Evolutionary conservation across 1,284 basidiomycete species (phyloP).

Genomic region (Trichosporon faecale): DNA sequence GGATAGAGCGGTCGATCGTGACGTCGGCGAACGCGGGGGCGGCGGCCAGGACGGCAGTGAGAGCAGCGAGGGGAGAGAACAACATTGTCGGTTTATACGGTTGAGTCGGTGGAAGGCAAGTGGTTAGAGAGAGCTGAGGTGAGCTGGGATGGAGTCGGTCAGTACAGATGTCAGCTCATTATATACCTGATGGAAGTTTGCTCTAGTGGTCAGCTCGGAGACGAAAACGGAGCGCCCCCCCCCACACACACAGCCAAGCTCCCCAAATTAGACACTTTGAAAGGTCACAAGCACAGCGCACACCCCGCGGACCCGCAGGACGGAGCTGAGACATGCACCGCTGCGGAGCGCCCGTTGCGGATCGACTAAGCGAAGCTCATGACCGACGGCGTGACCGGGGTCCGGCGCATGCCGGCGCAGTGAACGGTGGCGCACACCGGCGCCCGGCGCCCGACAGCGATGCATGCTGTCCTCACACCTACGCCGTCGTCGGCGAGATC

Average conservation of each 20-base stretch:
- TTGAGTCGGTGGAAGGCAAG: not conserved
- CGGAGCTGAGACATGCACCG: not conserved
- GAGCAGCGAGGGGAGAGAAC: not conserved
- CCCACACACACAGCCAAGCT: too few relatives aligned
- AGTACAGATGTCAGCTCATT: not conserved
- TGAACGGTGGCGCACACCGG: too few relatives aligned
- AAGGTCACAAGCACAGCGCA: not conserved
- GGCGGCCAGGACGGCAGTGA: not conserved
- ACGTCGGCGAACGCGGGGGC: not conserved
- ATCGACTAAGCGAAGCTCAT: not conserved
- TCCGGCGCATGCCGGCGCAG: too few relatives aligned
- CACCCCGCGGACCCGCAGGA: too few relatives aligned
- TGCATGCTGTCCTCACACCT: not conserved
- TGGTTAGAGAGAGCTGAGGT: not conserved
- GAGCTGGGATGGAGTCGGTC: not conserved
- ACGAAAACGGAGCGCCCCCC: too few relatives aligned
- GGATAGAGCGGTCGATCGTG: slow-evolving; percentile 3
- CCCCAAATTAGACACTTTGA: not conserved
- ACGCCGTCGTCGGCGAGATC: not conserved
- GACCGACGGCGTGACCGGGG: too few relatives aligned
- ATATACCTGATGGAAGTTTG: too few relatives aligned
- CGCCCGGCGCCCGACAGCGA: too few relatives aligned
- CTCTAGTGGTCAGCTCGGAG: too few relatives aligned
- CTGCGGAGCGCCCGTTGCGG: not conserved
- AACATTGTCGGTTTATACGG: not conserved